phyloP scores from a whole-genome alignment of 441 rosid species.

The Sinapis alba region DNA sequence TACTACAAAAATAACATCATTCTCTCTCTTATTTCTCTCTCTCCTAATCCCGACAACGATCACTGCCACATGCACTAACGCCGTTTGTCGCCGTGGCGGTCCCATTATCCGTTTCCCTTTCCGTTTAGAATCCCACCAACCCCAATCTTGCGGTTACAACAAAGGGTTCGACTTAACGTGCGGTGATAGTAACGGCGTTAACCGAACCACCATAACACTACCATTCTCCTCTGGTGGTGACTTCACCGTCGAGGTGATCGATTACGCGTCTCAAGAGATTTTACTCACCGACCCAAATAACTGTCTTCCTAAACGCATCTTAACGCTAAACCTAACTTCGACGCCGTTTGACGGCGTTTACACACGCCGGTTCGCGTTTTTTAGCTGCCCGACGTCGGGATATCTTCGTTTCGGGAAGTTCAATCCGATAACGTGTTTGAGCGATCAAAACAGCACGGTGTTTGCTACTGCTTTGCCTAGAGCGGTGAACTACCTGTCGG shows the following conservation, averaged over 20 bases:
- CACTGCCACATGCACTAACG: slow-evolving; percentile 37
- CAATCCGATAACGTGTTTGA: slow-evolving; percentile 62
- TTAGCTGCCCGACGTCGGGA: slow-evolving; percentile 52
- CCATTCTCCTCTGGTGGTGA: slow-evolving; percentile 43
- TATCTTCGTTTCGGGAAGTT: slow-evolving; percentile 30
- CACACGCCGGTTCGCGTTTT: slow-evolving; percentile 52
- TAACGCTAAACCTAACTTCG: slow-evolving; percentile 51
- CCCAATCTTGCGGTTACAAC: slow-evolving; percentile 49
- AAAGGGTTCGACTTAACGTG: slow-evolving; percentile 60
- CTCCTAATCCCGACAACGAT: slow-evolving; percentile 24
- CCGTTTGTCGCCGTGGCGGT: slow-evolving; percentile 42
- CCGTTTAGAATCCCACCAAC: slow-evolving; percentile 42
- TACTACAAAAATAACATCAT: neutral
- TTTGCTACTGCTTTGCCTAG: slow-evolving; percentile 57
- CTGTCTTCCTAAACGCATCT: slow-evolving; percentile 62
- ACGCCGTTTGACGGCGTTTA: slow-evolving; percentile 52
- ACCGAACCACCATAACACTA: slow-evolving; percentile 50
- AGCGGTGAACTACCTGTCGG: slow-evolving; percentile 11
- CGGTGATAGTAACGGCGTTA: slow-evolving; percentile 29
- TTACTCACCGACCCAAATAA: slow-evolving; percentile 52
- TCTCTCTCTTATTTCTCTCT: slow-evolving; percentile 28
- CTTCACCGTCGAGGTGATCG: slow-evolving; percentile 53
- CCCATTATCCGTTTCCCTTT: slow-evolving; percentile 62
- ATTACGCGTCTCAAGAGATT: slow-evolving; percentile 58
- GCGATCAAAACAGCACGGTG: slow-evolving; percentile 45